Evolutionary conservation across 345 rosid species (phyloP).

Genomic region (Dipteronia sinensis): DNA sequence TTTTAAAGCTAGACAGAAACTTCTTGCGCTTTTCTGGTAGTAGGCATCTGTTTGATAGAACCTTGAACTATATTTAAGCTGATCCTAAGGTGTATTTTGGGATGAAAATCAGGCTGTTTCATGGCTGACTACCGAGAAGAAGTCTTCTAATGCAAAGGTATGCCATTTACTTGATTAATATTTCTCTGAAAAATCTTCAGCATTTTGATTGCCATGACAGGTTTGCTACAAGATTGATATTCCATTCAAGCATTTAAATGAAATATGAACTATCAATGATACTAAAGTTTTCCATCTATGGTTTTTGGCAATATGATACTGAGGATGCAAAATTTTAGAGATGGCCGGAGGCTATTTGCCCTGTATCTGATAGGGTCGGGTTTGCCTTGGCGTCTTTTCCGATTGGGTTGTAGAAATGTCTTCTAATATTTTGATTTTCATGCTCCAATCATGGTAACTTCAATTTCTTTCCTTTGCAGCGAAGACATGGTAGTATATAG

Average conservation of each 20-base stretch:
- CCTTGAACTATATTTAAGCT: too few species aligned
- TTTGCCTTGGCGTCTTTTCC: background rate
- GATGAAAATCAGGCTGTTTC: too few species aligned
- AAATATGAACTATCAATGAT: background rate
- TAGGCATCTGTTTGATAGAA: too few species aligned
- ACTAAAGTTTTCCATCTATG: too few species aligned
- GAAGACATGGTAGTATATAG: background rate
- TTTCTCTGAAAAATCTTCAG: background rate
- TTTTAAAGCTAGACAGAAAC: too few species aligned
- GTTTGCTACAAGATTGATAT: background rate
- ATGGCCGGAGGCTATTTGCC: background rate
- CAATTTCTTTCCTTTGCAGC: background rate
- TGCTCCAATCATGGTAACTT: background rate
- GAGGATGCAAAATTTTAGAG: too few species aligned
- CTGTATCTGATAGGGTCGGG: background rate
- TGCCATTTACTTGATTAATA: background rate
- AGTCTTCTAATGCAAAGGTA: background rate
- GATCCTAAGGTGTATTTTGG: too few species aligned
- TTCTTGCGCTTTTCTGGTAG: too few species aligned
- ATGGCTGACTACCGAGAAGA: too few species aligned
- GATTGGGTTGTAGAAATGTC: background rate
- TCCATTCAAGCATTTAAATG: background rate
- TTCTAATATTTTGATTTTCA: background rate
- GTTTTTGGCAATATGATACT: too few species aligned
- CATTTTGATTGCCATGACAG: background rate